A percentile compares a stretch with the other conserved stretches of the same genome.
Evolutionary conservation across 2,329 filamentous ascomycete species (phyloP).

Genomic region (Leptosphaerulina australis): DNA sequence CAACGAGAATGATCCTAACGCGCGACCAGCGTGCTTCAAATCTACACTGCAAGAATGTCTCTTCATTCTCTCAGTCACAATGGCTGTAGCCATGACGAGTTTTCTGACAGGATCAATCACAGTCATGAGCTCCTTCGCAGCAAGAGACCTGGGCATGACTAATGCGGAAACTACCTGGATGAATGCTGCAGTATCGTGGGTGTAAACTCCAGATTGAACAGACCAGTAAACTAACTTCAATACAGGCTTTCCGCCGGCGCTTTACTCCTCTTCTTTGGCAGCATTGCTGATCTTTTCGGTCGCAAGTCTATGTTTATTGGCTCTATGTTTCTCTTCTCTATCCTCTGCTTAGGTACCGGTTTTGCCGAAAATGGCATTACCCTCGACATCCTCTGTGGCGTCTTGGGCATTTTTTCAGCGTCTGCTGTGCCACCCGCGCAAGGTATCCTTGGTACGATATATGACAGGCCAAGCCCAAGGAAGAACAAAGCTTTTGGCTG

Average conservation of each 20-base stretch:
- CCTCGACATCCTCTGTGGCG: constrained; percentile 66
- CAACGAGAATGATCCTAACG: constrained; percentile 39
- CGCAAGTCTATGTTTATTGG: constrained; percentile 65
- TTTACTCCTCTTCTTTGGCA: constrained; percentile 70
- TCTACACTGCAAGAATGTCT: constrained; percentile 67
- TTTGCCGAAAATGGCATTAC: constrained; percentile 65
- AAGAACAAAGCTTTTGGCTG: constrained; percentile 71
- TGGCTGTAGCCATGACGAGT: constrained; percentile 67
- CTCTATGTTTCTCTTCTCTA: constrained; percentile 64
- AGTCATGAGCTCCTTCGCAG: constrained; percentile 68
- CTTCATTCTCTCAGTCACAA: constrained; percentile 70
- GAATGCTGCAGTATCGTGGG: constrained; percentile 63
- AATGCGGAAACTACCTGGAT: constrained; percentile 72
- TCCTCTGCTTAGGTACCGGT: constrained; percentile 63
- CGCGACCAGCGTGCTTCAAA: constrained; percentile 64
- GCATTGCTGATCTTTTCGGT: constrained; percentile 70
- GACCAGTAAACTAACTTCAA: neutral
- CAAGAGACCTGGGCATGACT: constrained; percentile 65
- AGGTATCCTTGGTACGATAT: constrained; percentile 67
- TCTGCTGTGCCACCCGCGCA: constrained; percentile 68
- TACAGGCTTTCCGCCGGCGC: constrained; percentile 65
- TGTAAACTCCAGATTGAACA: constrained; percentile 7
- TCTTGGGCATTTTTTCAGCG: constrained; percentile 64
- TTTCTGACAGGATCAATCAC: constrained; percentile 65
- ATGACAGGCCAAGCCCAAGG: constrained; percentile 64